Percentiles rank a stretch among this genome's conserved stretches.
Conservation (phyloP, 495 filamentous ascomycete species). For the Corynascus novoguineensis region DNA sequence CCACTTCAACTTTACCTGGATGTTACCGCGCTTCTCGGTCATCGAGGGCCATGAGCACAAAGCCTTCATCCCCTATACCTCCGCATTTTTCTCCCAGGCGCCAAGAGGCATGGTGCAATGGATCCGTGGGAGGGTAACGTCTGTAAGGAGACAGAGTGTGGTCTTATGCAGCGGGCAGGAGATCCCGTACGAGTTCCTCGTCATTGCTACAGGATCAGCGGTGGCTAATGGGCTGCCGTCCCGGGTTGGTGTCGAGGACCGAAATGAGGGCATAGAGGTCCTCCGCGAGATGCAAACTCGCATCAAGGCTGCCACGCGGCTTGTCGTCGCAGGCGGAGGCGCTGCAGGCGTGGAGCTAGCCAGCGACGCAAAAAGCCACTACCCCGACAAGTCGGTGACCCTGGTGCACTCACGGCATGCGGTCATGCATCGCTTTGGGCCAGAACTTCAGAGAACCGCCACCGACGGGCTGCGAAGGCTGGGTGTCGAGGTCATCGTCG, state of each 20-base stretch:
- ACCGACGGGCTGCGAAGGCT: slow-evolving; percentile 33
- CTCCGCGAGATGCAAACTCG: slow-evolving; percentile 33
- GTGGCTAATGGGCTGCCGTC: slow-evolving; percentile 46
- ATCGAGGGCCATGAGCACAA: slow-evolving; percentile 40
- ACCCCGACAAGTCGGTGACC: slow-evolving; percentile 51
- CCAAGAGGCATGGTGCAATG: slow-evolving; percentile 28
- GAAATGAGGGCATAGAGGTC: slow-evolving; percentile 44
- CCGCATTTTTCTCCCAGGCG: slow-evolving; percentile 24
- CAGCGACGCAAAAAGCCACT: slow-evolving; percentile 50
- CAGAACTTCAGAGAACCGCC: slow-evolving; percentile 43
- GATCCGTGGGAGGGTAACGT: slow-evolving; percentile 33
- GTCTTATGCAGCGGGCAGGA: slow-evolving; percentile 24
- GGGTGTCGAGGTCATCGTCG: slow-evolving; percentile 40
- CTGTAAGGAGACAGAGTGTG: slow-evolving; percentile 23
- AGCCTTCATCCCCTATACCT: slow-evolving; percentile 46
- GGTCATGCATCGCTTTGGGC: slow-evolving; percentile 52
- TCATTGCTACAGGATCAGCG: slow-evolving; percentile 50
- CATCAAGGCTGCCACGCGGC: slow-evolving; percentile 35
- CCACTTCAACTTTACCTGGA: slow-evolving; percentile 56
- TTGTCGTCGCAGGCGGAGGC: slow-evolving; percentile 56
- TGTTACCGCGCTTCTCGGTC: slow-evolving; percentile 47
- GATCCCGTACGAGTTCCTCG: slow-evolving; percentile 53
- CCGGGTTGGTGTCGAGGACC: slow-evolving; percentile 40
- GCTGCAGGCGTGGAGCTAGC: slow-evolving; percentile 57
- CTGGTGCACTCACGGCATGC: slow-evolving; percentile 52